phyloP scores from a whole-genome alignment of 345 rosid species.

The Eucalyptus regnans region DNA sequence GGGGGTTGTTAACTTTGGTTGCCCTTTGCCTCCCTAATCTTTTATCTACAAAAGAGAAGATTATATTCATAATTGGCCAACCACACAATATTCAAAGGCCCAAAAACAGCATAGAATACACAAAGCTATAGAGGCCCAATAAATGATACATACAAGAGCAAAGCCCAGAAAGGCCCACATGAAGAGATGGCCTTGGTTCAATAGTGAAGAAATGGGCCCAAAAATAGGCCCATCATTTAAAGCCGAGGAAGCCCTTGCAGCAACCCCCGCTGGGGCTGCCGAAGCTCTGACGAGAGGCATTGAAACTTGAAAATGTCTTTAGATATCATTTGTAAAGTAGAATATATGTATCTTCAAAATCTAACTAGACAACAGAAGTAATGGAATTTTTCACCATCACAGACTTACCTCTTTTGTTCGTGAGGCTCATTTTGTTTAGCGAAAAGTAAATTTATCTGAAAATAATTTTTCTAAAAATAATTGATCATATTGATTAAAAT shows the following conservation, averaged over 20 bases:
- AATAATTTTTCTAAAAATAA: too few relatives aligned
- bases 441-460: too few relatives aligned
- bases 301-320: not conserved
- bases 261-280: accelerated
- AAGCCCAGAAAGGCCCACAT: not conserved
- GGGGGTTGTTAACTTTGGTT: not conserved
- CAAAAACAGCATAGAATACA: not conserved
- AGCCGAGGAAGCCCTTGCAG: not conserved
- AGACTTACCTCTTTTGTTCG: not conserved
- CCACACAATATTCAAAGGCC: not conserved
- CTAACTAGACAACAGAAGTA: not conserved
- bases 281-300: not conserved
- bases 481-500: accelerated
- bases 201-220: not conserved
- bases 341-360: too few relatives aligned
- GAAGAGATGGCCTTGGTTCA: not conserved
- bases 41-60: not conserved
- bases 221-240: not conserved
- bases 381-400: not conserved
- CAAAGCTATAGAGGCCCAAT: not conserved
- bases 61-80: not conserved
- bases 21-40: not conserved
- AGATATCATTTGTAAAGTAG: not conserved
- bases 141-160: not conserved
- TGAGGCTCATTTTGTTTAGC: not conserved